Evolutionary conservation across 106 monocot genomes (phyloP).

Genomic region (Posidonia australis): DNA sequence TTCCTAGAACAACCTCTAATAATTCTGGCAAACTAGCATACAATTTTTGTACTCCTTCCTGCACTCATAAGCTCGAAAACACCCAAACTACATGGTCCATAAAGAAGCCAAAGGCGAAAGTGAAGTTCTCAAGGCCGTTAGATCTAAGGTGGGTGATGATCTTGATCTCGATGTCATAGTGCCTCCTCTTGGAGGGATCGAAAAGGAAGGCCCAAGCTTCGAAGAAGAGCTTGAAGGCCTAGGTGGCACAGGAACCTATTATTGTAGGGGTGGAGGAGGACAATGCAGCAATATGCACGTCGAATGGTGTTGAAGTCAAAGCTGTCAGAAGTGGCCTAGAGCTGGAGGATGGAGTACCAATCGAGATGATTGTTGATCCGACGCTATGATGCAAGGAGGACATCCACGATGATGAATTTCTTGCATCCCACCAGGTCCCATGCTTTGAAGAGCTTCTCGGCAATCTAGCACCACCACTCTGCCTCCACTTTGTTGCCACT

Average conservation of each 20-base stretch:
- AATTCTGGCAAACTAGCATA: slow-evolving; percentile 37
- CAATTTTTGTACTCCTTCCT: slow-evolving; percentile 20
- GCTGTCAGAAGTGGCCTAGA: slow-evolving; percentile 17
- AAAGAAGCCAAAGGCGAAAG: slow-evolving; percentile 13
- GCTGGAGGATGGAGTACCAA: slow-evolving; percentile 56
- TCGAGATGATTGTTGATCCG: slow-evolving; percentile 24
- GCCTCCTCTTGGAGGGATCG: slow-evolving; percentile 30
- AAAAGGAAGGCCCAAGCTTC: slow-evolving; percentile 38
- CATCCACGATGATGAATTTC: slow-evolving; percentile 40
- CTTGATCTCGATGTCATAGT: slow-evolving; percentile 35
- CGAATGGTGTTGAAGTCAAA: slow-evolving; percentile 6
- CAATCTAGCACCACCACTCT: slow-evolving; percentile 2
- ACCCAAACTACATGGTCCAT: slow-evolving; percentile 58
- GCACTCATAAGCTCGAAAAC: slow-evolving; percentile 51
- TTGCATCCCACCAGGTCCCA: slow-evolving; percentile 20
- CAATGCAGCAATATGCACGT: slow-evolving; percentile 30
- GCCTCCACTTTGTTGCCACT: slow-evolving; percentile 13
- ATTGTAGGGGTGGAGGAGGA: slow-evolving; percentile 23
- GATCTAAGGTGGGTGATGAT: slow-evolving; percentile 7
- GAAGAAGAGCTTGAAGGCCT: slow-evolving; percentile 29
- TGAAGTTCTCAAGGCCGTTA: neutral
- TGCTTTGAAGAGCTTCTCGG: neutral
- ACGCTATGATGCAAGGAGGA: slow-evolving; percentile 30
- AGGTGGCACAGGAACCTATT: slow-evolving; percentile 9
- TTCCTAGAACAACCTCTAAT: slow-evolving; percentile 31